Evolutionary conservation across 2,329 filamentous ascomycete species (phyloP).

Genomic region (Zymoseptoria ardabiliae): DNA sequence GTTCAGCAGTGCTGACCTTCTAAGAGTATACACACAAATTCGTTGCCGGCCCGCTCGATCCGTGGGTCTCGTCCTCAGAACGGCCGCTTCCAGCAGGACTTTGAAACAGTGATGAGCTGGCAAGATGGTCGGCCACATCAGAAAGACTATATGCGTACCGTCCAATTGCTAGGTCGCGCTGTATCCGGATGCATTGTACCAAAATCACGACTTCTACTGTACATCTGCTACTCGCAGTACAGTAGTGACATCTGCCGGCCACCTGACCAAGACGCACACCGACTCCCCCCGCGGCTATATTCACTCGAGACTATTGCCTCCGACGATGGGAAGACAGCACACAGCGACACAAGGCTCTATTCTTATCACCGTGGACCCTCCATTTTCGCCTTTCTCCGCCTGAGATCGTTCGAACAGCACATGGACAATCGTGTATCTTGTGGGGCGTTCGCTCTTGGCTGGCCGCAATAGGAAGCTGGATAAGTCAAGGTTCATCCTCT

Average conservation of each 20-base stretch:
- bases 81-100: background rate
- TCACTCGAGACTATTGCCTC: background rate
- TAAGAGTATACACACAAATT: background rate
- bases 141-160: background rate
- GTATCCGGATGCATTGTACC: background rate
- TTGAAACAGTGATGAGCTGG: too few relatives aligned
- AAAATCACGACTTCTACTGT: background rate
- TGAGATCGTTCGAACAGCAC: background rate
- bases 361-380: background rate
- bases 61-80: background rate
- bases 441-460: background rate
- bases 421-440: background rate
- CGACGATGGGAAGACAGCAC: background rate
- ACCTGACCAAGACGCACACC: background rate
- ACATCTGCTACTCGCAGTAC: background rate
- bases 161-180: background rate
- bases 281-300: background rate
- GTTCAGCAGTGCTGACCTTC: background rate
- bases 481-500: background rate
- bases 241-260: background rate
- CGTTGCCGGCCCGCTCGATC: background rate
- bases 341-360: too few relatives aligned
- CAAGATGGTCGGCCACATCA: background rate
- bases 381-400: background rate
- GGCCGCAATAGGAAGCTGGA: background rate